These are phyloP conservation scores for Obba rivulosa DNA, from an alignment of 768 basidiomycete species.

Conservation along the genomic window DNA sequence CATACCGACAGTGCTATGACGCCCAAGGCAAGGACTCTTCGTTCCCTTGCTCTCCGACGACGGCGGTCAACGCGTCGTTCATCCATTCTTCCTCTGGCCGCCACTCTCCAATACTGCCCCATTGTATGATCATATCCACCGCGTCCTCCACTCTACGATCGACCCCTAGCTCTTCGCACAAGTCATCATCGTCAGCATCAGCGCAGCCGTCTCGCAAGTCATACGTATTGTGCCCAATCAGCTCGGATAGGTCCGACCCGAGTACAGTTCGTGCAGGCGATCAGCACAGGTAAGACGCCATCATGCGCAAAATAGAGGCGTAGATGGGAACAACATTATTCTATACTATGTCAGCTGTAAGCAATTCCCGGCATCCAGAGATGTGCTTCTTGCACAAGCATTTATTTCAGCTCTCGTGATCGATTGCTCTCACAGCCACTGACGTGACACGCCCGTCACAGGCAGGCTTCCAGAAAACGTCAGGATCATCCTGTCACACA, in stretches of 20 bases:
- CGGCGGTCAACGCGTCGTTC: slow-evolving; percentile 25
- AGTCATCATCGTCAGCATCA: slow-evolving; percentile 25
- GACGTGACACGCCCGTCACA: no score
- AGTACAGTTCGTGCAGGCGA: slow-evolving; percentile 19
- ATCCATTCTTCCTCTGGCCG: slow-evolving; percentile 28
- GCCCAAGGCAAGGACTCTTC: slow-evolving; percentile 7
- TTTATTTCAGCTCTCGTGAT: no score
- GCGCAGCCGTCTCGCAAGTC: slow-evolving; percentile 25
- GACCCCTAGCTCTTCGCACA: slow-evolving; percentile 17
- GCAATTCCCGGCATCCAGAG: no score
- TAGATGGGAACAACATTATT: no score
- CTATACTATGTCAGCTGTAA: no score
- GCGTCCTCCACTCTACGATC: slow-evolving; percentile 17
- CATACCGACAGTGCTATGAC: not conserved
- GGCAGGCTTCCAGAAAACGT: no score
- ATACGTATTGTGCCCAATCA: slow-evolving; percentile 29
- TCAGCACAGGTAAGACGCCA: slow-evolving; percentile 21
- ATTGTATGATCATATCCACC: slow-evolving; percentile 11
- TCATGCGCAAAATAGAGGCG: slow-evolving; percentile 29
- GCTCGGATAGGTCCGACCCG: slow-evolving; percentile 28
- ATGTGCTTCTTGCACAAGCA: no score
- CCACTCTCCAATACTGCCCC: slow-evolving; percentile 16
- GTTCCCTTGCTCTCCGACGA: slow-evolving; percentile 5
- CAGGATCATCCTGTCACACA: no score
- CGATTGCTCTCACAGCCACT: no score